Conservation (phyloP, 176 grass and related monocot species). For the Melocanna baccifera region DNA sequence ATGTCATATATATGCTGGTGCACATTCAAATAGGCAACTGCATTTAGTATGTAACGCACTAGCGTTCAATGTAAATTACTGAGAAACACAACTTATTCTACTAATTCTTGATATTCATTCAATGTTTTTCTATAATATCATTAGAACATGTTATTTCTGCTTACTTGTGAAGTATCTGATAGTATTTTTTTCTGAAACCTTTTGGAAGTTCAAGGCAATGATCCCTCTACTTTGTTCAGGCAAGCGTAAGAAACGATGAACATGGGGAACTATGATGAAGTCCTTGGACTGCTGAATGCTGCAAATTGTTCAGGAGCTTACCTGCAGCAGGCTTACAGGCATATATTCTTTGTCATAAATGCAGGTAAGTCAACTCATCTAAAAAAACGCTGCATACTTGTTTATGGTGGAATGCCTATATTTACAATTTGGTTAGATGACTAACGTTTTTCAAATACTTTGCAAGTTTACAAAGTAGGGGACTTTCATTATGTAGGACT, state of each 20-base stretch:
- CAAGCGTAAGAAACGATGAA: slow-evolving; percentile 41
- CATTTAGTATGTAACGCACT: not conserved
- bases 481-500: not conserved
- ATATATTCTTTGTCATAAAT: slow-evolving; percentile 42
- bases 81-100: not conserved
- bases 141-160: not conserved
- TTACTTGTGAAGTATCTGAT: not conserved
- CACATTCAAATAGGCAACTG: not conserved
- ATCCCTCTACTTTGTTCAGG: slow-evolving; percentile 41
- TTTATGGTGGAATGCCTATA: not conserved
- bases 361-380: slow-evolving; percentile 33
- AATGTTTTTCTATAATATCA: not conserved
- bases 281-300: slow-evolving; percentile 51
- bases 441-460: not conserved
- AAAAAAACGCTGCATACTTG: not conserved
- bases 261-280: slow-evolving; percentile 28
- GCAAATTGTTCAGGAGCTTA: slow-evolving; percentile 47
- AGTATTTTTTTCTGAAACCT: not conserved
- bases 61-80: not conserved
- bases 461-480: not conserved
- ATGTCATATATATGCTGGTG: not conserved
- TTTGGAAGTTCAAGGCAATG: slow-evolving; percentile 24
- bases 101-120: not conserved
- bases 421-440: not conserved
- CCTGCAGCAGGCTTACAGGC: slow-evolving; percentile 10